These are phyloP conservation scores for Xanthoconium purpureum DNA, from an alignment of 768 basidiomycete genomes.

Conservation along the genomic window DNA sequence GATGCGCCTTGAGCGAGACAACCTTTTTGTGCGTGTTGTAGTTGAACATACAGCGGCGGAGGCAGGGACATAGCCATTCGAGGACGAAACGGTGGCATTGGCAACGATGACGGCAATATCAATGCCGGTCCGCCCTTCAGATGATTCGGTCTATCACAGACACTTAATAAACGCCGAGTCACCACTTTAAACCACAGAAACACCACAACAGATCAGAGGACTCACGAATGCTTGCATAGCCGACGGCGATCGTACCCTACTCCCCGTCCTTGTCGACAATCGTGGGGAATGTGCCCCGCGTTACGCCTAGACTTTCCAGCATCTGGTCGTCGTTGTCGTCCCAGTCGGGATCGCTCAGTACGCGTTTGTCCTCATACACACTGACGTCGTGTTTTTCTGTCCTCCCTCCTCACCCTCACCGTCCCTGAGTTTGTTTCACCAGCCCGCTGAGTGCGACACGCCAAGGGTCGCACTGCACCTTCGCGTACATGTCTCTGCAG, in stretches of 20 bases:
- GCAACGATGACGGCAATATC: slow-evolving; percentile 65
- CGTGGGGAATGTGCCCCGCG: slow-evolving; percentile 80
- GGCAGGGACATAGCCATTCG: slow-evolving; percentile 38
- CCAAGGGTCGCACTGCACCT: slow-evolving; percentile 69
- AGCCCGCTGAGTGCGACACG: slow-evolving; percentile 70
- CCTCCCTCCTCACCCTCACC: slow-evolving; percentile 35
- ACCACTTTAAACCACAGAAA: background rate
- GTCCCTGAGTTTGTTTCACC: slow-evolving; percentile 61
- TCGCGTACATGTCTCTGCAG: slow-evolving; percentile 81
- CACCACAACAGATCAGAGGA: slow-evolving; percentile 14
- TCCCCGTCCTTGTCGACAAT: slow-evolving; percentile 88
- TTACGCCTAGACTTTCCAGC: slow-evolving; percentile 76
- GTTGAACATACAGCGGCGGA: slow-evolving; percentile 77
- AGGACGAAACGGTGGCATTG: slow-evolving; percentile 47
- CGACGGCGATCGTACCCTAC: slow-evolving; percentile 67
- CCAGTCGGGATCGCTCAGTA: slow-evolving; percentile 92
- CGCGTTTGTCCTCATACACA: slow-evolving; percentile 81
- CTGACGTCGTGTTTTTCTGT: slow-evolving; percentile 58
- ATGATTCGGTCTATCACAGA: slow-evolving; percentile 51
- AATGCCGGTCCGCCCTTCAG: slow-evolving; percentile 48
- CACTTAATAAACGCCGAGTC: background rate
- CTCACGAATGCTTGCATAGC: slow-evolving; percentile 69
- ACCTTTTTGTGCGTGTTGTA: slow-evolving; percentile 99
- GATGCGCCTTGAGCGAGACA: slow-evolving; percentile 91
- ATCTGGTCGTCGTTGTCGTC: slow-evolving; percentile 84